Evolutionary conservation across 208 protist genomes (phyloP).

Genomic region (Leishmania aethiopica): DNA sequence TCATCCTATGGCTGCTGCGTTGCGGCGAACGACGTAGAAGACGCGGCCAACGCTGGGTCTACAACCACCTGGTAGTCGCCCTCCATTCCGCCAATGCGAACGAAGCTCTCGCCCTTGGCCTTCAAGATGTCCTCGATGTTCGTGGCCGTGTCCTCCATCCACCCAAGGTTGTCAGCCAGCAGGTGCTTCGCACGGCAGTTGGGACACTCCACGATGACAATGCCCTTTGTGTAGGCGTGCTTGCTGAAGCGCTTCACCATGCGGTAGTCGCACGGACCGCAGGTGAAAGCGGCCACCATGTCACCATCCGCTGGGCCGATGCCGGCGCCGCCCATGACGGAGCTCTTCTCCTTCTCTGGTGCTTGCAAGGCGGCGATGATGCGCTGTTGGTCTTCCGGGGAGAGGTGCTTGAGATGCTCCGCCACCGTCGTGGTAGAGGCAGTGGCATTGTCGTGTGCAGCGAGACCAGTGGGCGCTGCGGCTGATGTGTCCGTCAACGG

Average conservation of each 20-base stretch:
- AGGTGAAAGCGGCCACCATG: slow-evolving; percentile 92
- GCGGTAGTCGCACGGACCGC: slow-evolving; percentile 82
- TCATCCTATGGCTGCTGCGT: background rate
- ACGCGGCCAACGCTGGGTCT: background rate
- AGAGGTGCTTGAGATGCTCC: slow-evolving; percentile 51
- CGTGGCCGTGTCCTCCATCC: slow-evolving; percentile 73
- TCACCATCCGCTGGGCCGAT: slow-evolving; percentile 79
- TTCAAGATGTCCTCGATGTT: slow-evolving; percentile 88
- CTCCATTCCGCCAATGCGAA: slow-evolving; percentile 50
- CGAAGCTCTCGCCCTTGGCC: slow-evolving; percentile 75
- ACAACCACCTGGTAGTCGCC: slow-evolving; percentile 58
- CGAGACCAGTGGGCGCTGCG: background rate
- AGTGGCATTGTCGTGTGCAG: slow-evolving; percentile 5
- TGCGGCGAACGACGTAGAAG: background rate
- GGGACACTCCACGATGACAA: slow-evolving; percentile 92
- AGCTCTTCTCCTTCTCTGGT: slow-evolving; percentile 48
- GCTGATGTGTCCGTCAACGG: background rate
- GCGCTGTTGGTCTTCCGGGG: slow-evolving; percentile 57
- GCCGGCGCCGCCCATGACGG: slow-evolving; percentile 78
- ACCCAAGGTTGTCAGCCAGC: slow-evolving; percentile 92
- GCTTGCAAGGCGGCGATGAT: slow-evolving; percentile 62
- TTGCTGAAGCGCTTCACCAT: slow-evolving; percentile 93
- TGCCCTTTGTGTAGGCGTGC: slow-evolving; percentile 91
- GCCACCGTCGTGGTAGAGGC: slow-evolving; percentile 22
- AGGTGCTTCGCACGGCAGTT: slow-evolving; percentile 87